phyloP scores from a whole-genome alignment of 2,329 filamentous ascomycete genomes.

The Fusarium sp. region DNA sequence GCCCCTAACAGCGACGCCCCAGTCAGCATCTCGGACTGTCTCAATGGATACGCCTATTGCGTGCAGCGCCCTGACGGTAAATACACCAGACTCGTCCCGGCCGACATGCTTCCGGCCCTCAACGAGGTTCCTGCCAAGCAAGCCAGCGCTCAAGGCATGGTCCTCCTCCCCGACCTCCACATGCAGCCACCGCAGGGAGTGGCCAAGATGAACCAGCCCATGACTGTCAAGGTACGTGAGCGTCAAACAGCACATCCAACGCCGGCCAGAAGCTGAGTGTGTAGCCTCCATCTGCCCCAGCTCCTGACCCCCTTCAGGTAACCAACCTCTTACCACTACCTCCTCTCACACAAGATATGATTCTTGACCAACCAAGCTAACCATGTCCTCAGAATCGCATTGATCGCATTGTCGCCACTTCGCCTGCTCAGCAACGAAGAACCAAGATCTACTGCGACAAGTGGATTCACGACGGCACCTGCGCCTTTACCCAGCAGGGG shows the following conservation, averaged over 20 bases:
- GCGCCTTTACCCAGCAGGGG: constrained; percentile 86
- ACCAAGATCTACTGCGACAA: constrained; percentile 86
- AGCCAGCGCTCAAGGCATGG: constrained; percentile 55
- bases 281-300: constrained; percentile 40
- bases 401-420: constrained; percentile 49
- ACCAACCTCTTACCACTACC: constrained; percentile 15
- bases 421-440: constrained; percentile 57
- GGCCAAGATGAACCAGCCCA: constrained; percentile 52
- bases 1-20: constrained; percentile 4
- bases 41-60: constrained; percentile 36
- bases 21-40: constrained; percentile 35
- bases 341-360: neutral
- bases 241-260: neutral
- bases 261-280: constrained; percentile 44
- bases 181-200: constrained; percentile 53
- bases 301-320: constrained; percentile 52
- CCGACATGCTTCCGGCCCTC: constrained; percentile 44
- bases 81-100: constrained; percentile 36
- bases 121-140: constrained; percentile 59
- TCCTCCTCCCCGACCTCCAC: constrained; percentile 59
- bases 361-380: constrained; percentile 5
- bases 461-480: constrained; percentile 89
- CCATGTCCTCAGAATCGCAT: constrained; percentile 47
- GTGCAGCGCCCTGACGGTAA: constrained; percentile 28
- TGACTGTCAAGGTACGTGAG: constrained; percentile 56